Base-by-base conservation (phyloP, 2,329 filamentous ascomycete species). In the Penicillium sp. region DNA sequence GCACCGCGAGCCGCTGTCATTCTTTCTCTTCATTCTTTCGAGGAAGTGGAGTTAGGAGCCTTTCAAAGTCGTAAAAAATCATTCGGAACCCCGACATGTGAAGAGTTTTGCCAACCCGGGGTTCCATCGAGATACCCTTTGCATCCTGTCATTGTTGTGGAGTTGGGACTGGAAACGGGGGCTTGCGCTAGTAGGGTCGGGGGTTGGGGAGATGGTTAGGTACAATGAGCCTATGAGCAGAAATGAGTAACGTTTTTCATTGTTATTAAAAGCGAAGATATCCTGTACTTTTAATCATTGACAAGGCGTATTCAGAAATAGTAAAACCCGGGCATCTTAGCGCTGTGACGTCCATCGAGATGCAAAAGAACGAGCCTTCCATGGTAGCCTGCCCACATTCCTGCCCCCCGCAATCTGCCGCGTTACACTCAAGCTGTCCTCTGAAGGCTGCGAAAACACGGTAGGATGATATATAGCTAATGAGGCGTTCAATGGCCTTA, bases 221-320 rank as follows among this genome's bases (percentile, higher is more conserved):
- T 38, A 45, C 43, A 47, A 65, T 58, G 63, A 59, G 55, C 50
- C 54, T 54, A 65, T 61, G 63, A 65, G 57, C 58, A 59, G 58
- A 59, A 59, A 65, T 53, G 62, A 64, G 41, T 55, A 34, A 65
- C 59, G 63, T 58, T 50, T 58, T 65, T 55, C 42, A 35, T 56
- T 22, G 31, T 43, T 35, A 37, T 22, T 43, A 22, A 42, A 42
- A 58, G 42, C 41, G 25, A 52, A 38, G 35, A 38, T 52, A 38
- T 52, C 35, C 14, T 17, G 35, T 39, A 52, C 20, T 39, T 25
- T 14, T 31, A 50, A 50, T n/a, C 11, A 15, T 43, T 43, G 11
- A 14, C 10, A 5, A 15, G 14, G 17, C 20, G 14, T 7, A 6
- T 22, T 43, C 20, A 43, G 20, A 4, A 25, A 47, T 31, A 31